phyloP scores from a whole-genome alignment of 768 basidiomycete genomes.

The Suillus subluteus region DNA sequence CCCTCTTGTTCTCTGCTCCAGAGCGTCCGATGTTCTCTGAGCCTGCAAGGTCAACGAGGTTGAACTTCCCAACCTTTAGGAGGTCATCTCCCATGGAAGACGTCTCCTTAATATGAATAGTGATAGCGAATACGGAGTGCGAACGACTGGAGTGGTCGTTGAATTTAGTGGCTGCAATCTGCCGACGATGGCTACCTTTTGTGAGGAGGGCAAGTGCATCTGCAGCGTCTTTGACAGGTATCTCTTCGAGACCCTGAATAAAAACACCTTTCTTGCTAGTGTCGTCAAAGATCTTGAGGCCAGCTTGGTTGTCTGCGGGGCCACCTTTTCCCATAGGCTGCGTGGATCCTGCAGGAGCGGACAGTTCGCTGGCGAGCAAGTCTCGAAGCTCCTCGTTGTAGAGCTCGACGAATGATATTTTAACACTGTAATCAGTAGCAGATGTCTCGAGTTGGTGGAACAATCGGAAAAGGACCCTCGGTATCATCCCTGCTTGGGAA shows the following conservation, averaged over 20 bases:
- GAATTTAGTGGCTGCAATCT: constrained; percentile 96
- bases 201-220: constrained; percentile 84
- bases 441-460: constrained; percentile 86
- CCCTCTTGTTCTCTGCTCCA: constrained; percentile 93
- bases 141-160: constrained; percentile 98
- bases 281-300: constrained; percentile 94
- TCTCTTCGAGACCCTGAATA: constrained; percentile 95
- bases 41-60: constrained; percentile 96
- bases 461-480: constrained; percentile 87
- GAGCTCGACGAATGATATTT: constrained; percentile 91
- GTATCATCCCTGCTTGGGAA: constrained; percentile 92
- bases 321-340: constrained; percentile 78
- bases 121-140: constrained; percentile 97
- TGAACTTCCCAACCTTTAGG: constrained; percentile 91
- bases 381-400: constrained; percentile 99
- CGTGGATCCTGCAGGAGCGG: constrained; percentile 62
- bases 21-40: constrained; percentile 97
- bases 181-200: constrained; percentile 88
- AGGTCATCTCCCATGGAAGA: constrained; percentile 82
- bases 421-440: constrained; percentile 85
- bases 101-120: constrained; percentile 88
- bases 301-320: constrained; percentile 54
- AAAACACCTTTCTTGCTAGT: constrained; percentile 84
- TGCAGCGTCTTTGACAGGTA: constrained; percentile 76
- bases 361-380: constrained; percentile 79